phyloP scores from a whole-genome alignment of 2,329 filamentous ascomycete genomes.

The Aspergillus novofumigatus region DNA sequence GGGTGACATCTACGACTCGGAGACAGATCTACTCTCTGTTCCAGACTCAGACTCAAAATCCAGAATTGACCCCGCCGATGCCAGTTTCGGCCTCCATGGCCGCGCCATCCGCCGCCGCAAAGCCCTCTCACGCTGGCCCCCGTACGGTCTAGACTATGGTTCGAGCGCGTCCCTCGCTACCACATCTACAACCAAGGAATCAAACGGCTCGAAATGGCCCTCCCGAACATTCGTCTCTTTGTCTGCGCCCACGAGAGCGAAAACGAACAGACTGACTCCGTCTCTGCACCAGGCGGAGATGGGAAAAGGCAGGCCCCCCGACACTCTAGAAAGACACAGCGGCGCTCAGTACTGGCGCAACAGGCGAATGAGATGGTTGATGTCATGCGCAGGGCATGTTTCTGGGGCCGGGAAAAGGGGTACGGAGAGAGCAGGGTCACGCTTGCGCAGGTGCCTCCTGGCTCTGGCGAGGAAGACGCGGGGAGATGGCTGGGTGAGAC shows the following conservation, averaged over 20 bases:
- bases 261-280: neutral
- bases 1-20: neutral
- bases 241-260: conserved; percentile 1
- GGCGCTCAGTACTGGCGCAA: conserved; percentile 25
- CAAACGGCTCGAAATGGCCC: conserved; percentile 22
- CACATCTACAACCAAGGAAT: conserved; percentile 13
- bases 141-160: conserved; percentile 35
- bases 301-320: neutral
- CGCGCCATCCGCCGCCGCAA: conserved; percentile 29
- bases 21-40: neutral
- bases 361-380: conserved; percentile 41
- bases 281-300: no score
- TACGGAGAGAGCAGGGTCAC: conserved; percentile 36
- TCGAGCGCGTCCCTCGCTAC: conserved; percentile 16
- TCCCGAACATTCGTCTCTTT: conserved; percentile 33
- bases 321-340: neutral
- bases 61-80: conserved; percentile 1
- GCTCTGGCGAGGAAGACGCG: neutral
- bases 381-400: conserved; percentile 41
- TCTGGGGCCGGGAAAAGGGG: conserved; percentile 40
- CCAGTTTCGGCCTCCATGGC: neutral
- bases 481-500: neutral
- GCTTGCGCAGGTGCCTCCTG: conserved; percentile 1
- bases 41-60: neutral
- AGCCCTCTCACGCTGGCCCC: conserved; percentile 37